Evolutionary conservation across 106 monocot genomes (phyloP).

Genomic region (Dioscorea zingiberensis): DNA sequence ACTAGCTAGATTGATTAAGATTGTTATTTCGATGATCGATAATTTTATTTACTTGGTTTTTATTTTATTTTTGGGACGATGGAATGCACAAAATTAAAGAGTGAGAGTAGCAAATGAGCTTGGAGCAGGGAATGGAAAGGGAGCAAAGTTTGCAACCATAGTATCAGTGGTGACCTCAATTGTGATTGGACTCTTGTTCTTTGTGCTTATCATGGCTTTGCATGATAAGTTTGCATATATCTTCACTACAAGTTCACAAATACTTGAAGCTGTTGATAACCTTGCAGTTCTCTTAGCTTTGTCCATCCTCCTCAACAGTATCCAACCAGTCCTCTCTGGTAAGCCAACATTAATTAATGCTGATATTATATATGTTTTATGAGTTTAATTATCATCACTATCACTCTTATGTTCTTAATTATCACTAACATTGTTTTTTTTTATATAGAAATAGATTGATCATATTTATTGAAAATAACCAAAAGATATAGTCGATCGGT

Average conservation of each 20-base stretch:
- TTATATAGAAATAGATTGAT: too few species aligned
- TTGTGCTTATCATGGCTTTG: slow-evolving; percentile 36
- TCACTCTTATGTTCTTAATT: too few species aligned
- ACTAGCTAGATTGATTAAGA: too few species aligned
- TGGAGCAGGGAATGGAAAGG: slow-evolving; percentile 73
- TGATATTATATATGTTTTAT: too few species aligned
- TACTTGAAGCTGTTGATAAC: slow-evolving; percentile 50
- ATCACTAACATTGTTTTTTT: too few species aligned
- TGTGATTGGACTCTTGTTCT: slow-evolving; percentile 58
- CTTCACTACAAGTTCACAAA: slow-evolving; percentile 48
- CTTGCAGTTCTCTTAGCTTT: slow-evolving; percentile 53
- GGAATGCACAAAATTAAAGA: slow-evolving; percentile 22
- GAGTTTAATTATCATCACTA: too few species aligned
- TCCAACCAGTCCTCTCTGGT: slow-evolving; percentile 88
- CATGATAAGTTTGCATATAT: slow-evolving; percentile 59
- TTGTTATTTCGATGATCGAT: too few species aligned
- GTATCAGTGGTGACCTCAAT: slow-evolving; percentile 45
- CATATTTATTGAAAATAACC: too few species aligned
- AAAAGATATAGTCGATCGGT: too few species aligned
- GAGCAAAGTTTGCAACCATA: slow-evolving; percentile 57
- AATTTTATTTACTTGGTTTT: too few species aligned
- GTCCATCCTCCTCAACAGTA: slow-evolving; percentile 84
- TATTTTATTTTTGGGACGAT: not conserved
- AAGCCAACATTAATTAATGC: too few species aligned
- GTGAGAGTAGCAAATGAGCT: slow-evolving; percentile 85